phyloP scores from a whole-genome alignment of 2,329 filamentous ascomycete species.

The Microsporum canis region DNA sequence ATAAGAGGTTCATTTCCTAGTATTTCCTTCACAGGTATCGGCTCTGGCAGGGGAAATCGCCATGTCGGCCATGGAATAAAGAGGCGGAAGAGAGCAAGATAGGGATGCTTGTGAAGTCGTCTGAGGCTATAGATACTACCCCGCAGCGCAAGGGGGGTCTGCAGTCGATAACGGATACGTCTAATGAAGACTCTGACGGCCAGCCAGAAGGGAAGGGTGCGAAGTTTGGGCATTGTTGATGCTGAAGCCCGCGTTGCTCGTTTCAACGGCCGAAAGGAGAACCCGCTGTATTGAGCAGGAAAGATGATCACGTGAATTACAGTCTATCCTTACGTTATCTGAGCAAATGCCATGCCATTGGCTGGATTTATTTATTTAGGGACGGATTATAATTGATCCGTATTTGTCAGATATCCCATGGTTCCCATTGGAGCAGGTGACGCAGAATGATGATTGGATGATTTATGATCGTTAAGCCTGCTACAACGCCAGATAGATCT shows the following conservation, averaged over 20 bases:
- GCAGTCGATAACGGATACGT: conserved; percentile 5
- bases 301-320: no score
- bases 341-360: no score
- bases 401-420: no score
- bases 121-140: conserved; percentile 8
- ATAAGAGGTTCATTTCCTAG: conserved; percentile 10
- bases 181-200: conserved; percentile 9
- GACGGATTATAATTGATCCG: no score
- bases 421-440: no score
- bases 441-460: no score
- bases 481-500: no score
- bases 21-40: conserved; percentile 9
- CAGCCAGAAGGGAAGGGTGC: conserved; percentile 2
- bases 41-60: conserved; percentile 17
- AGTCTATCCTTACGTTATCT: no score
- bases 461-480: no score
- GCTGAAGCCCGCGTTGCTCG: neutral
- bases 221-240: neutral
- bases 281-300: no score
- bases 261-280: neutral
- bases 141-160: conserved; percentile 12
- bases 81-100: conserved; percentile 15
- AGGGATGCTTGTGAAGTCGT: conserved; percentile 12
- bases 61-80: conserved; percentile 16
- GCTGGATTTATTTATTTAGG: no score